A percentile compares a stretch with the other conserved stretches of the same genome.
Evolutionary conservation across 2,329 filamentous ascomycete species (phyloP).

Genomic region (Dactylellina haptotyla): DNA sequence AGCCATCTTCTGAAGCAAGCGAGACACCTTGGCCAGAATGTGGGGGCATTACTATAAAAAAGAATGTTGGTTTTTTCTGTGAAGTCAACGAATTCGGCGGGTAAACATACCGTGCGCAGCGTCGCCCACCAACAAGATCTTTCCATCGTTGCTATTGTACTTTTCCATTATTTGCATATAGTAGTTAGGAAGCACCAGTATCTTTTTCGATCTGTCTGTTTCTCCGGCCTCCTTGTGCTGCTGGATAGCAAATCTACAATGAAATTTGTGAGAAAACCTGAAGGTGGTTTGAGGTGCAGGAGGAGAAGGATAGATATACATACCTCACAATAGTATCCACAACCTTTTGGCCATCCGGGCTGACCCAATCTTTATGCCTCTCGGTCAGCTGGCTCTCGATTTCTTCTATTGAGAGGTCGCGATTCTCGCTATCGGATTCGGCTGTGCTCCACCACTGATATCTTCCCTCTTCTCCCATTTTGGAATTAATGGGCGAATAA

Average conservation of each 20-base stretch:
- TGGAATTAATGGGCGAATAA: constrained; percentile 42
- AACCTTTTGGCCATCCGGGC: constrained; percentile 29
- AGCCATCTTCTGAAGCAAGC: constrained; percentile 45
- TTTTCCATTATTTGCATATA: constrained; percentile 42
- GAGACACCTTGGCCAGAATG: constrained; percentile 53
- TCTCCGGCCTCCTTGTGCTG: constrained; percentile 39
- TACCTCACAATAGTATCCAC: constrained; percentile 36
- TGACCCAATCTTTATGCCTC: constrained; percentile 50
- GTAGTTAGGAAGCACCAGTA: constrained; percentile 48
- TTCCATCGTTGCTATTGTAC: constrained; percentile 36
- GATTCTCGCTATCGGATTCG: constrained; percentile 36
- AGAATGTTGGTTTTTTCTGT: background rate
- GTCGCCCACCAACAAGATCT: constrained; percentile 41
- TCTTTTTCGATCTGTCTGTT: constrained; percentile 33
- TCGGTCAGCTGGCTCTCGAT: constrained; percentile 36
- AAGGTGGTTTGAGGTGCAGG: too few relatives aligned
- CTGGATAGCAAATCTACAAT: constrained; percentile 30
- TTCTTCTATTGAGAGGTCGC: constrained; percentile 40
- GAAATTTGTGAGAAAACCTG: background rate
- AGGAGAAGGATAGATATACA: background rate
- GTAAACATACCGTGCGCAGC: constrained; percentile 39
- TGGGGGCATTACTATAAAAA: constrained; percentile 40
- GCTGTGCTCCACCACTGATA: constrained; percentile 54
- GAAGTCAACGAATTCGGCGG: too few relatives aligned
- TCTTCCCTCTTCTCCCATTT: constrained; percentile 33